Evolutionary conservation across 305 asterid genomes (phyloP).

Genomic region (Fraxinus angustifolia): DNA sequence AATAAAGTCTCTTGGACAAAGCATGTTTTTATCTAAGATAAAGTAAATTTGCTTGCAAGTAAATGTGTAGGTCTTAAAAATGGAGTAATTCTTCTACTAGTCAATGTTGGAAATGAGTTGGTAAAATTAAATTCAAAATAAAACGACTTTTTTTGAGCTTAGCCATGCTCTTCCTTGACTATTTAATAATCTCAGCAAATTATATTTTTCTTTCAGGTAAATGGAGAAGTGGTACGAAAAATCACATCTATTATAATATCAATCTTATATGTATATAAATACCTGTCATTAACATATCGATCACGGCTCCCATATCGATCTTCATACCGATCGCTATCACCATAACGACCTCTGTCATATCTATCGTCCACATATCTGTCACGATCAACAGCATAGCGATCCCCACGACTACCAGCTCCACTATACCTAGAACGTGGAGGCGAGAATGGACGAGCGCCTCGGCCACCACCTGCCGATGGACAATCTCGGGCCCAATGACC

Average conservation of each 20-base stretch:
- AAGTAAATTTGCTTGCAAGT: neutral
- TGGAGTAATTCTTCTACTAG: neutral
- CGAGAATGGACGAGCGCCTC: conserved; percentile 63
- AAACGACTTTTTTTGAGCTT: neutral
- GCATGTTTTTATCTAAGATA: neutral
- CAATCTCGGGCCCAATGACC: conserved; percentile 99
- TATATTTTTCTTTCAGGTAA: neutral
- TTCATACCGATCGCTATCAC: conserved; percentile 67
- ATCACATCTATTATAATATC: neutral
- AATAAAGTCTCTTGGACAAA: neutral
- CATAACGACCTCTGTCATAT: conserved; percentile 63
- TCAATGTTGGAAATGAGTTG: neutral
- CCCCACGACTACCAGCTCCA: conserved; percentile 59
- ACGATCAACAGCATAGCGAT: conserved; percentile 65
- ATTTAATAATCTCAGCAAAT: neutral
- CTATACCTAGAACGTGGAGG: conserved; percentile 70
- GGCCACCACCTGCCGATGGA: conserved; percentile 73
- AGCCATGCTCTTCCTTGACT: neutral
- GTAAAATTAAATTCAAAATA: neutral
- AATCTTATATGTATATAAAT: neutral
- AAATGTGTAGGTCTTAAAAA: neutral
- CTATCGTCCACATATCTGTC: conserved; percentile 68
- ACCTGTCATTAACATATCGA: conserved; percentile 70
- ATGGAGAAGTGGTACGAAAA: neutral
- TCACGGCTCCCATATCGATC: conserved; percentile 75